Evolutionary conservation across 352 stramenopile genomes (phyloP).

Genomic region (Elongisporangium undulatum): DNA sequence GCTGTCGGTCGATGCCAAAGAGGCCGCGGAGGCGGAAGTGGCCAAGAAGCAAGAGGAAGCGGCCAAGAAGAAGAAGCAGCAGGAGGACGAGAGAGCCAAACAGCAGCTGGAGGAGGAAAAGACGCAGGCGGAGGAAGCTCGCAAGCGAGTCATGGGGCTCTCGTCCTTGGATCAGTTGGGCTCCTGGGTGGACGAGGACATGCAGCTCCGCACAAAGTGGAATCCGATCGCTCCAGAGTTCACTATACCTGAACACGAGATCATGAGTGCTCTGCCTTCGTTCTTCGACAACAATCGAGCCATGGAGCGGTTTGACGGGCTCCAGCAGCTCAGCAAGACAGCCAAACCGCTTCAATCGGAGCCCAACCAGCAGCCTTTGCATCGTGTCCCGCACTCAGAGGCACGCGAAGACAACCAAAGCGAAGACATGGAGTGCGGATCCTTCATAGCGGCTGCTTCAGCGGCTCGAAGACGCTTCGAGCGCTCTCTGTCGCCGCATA

Average conservation of each 20-base stretch:
- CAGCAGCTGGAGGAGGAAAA: slow-evolving; percentile 24
- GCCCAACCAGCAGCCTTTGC: not conserved
- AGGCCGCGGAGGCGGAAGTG: slow-evolving; percentile 26
- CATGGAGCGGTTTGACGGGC: not conserved
- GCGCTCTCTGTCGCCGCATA: too few relatives aligned
- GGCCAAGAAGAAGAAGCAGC: slow-evolving; percentile 6
- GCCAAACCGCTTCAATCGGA: not conserved
- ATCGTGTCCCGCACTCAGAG: not conserved
- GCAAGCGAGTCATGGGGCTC: slow-evolving; percentile 45
- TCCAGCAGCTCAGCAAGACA: not conserved
- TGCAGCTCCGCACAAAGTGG: slow-evolving; percentile 3
- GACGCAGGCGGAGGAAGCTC: slow-evolving; percentile 30
- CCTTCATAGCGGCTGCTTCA: too few relatives aligned
- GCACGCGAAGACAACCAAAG: too few relatives aligned
- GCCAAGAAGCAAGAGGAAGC: slow-evolving; percentile 3
- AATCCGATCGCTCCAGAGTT: not conserved
- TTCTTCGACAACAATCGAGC: slow-evolving; percentile 2
- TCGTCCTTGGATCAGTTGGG: slow-evolving; percentile 39
- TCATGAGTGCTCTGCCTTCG: not conserved
- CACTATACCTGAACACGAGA: not conserved
- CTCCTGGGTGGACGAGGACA: slow-evolving; percentile 28
- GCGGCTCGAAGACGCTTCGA: too few relatives aligned
- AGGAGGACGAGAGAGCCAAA: slow-evolving; percentile 14
- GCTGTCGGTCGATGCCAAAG: slow-evolving; percentile 43
- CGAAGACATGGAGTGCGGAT: too few relatives aligned